These are phyloP conservation scores for Irpex sp. DNA, from an alignment of 1,284 basidiomycete species.

Conservation along the genomic window DNA sequence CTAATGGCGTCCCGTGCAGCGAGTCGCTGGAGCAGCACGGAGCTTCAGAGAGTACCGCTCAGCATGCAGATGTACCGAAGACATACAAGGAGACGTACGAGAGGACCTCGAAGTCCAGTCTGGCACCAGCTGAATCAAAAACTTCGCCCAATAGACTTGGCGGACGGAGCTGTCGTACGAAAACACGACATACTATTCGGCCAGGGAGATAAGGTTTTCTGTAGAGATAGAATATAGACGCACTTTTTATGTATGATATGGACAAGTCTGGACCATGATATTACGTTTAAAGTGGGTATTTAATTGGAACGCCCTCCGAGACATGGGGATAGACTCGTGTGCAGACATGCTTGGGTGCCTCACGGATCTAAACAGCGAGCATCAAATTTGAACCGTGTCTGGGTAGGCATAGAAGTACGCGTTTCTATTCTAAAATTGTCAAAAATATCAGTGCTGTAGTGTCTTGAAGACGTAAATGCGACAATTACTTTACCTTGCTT, in stretches of 20 bases:
- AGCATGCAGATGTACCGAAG: not conserved
- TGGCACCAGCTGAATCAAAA: not conserved
- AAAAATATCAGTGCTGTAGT: no score
- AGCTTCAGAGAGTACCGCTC: no score
- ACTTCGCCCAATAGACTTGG: not conserved
- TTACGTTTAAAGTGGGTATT: not conserved
- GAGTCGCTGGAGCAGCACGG: no score
- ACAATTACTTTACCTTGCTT: no score
- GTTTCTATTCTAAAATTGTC: no score
- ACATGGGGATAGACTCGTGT: not conserved
- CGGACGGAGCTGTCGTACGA: not conserved
- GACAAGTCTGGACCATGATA: not conserved
- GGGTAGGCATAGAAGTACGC: no score
- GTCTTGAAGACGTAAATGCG: no score
- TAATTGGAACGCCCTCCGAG: not conserved
- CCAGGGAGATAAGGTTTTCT: not conserved
- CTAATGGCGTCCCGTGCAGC: no score
- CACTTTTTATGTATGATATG: not conserved
- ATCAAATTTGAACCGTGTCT: no score
- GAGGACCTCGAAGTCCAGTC: not conserved
- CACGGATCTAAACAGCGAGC: no score
- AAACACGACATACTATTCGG: not conserved
- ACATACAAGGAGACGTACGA: not conserved
- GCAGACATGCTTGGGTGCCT: not conserved
- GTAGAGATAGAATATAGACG: not conserved